Evolutionary conservation across 2,329 filamentous ascomycete genomes (phyloP).

Genomic region (Cytospora piceicola): DNA sequence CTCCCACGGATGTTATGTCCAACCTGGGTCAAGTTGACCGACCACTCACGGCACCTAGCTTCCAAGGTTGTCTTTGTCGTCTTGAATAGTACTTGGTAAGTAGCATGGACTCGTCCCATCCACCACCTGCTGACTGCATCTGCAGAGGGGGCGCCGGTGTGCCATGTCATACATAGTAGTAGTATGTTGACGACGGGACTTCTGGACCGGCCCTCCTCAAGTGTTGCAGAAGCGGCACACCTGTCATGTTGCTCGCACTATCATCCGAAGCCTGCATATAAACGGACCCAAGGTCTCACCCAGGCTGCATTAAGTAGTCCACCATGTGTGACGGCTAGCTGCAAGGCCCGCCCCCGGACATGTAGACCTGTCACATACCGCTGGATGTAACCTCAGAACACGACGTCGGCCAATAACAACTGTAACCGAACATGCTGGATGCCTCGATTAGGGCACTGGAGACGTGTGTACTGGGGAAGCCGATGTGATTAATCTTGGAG

Average conservation of each 20-base stretch:
- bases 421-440: background rate
- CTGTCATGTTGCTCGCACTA: background rate
- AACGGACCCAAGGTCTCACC: background rate
- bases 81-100: too few species aligned
- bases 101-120: background rate
- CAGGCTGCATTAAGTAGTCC: slow-evolving; percentile 11
- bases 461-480: background rate
- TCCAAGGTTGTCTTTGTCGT: too few species aligned
- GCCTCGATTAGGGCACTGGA: background rate
- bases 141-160: background rate
- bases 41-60: too few species aligned
- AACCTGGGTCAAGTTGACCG: too few species aligned
- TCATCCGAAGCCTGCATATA: background rate
- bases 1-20: too few species aligned
- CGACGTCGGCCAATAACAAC: slow-evolving; percentile 1
- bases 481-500: background rate
- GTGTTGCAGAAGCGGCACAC: background rate
- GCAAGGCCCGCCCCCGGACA: background rate
- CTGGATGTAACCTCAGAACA: background rate
- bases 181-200: background rate
- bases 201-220: too few species aligned
- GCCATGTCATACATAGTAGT: background rate
- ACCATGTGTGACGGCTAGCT: background rate
- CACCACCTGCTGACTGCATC: background rate
- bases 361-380: slow-evolving; percentile 12